Percentiles rank a stretch among this genome's conserved stretches.
These are phyloP conservation scores for Globisporangium alternatum DNA, from an alignment of 352 stramenopile species.

Conservation along the genomic window DNA sequence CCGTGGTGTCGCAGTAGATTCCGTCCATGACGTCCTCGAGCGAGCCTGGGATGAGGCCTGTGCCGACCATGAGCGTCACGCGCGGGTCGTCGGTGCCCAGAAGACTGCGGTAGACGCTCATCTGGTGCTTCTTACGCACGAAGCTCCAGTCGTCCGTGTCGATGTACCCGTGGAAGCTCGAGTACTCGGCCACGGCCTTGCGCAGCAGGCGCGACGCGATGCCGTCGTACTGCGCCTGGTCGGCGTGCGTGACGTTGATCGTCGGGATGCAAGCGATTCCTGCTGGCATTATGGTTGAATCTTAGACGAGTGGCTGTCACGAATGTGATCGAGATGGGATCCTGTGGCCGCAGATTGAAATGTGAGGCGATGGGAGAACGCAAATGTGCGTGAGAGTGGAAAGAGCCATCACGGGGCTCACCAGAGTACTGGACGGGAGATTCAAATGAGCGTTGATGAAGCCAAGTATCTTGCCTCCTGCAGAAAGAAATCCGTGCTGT, in stretches of 20 bases:
- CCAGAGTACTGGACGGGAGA: not conserved
- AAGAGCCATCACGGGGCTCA: not conserved
- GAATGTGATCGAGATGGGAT: not conserved
- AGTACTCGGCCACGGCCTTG: conserved; percentile 15
- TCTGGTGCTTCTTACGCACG: conserved; percentile 13
- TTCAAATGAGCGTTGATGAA: not conserved
- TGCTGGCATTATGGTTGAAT: not conserved
- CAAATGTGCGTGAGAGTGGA: not conserved
- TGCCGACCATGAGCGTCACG: conserved; percentile 12
- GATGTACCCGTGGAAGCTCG: conserved; percentile 15
- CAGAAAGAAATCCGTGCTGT: conserved; percentile 3
- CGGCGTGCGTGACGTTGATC: conserved; percentile 5
- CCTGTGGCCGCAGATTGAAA: not conserved
- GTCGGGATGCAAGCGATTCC: conserved; percentile 10
- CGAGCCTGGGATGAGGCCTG: conserved; percentile 4
- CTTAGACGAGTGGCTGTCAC: not conserved
- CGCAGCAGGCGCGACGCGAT: conserved; percentile 2
- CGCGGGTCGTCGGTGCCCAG: not conserved
- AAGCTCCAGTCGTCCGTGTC: conserved; percentile 14
- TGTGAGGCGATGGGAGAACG: not conserved
- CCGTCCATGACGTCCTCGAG: conserved; percentile 35
- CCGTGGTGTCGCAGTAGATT: conserved; percentile 34
- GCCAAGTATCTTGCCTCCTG: not conserved
- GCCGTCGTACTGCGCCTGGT: conserved; percentile 15
- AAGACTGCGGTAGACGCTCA: conserved; percentile 11